Evolutionary conservation across 2,329 filamentous ascomycete species (phyloP), one percentile per base, ranked within the genome.

Genomic region (Septoria petroselini): DNA sequence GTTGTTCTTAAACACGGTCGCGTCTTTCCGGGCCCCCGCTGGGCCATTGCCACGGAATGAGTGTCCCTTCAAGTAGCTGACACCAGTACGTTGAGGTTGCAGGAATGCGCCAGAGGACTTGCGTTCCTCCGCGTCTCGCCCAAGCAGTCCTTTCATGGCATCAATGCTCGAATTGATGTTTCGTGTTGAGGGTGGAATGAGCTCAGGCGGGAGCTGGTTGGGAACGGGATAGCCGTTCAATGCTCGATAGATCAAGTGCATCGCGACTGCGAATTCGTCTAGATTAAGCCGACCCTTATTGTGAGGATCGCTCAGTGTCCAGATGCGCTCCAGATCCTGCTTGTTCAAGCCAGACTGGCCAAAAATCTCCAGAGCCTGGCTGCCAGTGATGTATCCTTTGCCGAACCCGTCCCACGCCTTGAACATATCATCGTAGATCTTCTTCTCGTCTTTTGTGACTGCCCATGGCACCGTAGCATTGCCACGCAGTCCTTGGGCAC

Each of bases 161-260:
- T 91, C 91, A 55, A 98, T 91, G 3, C 93, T 95, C 64, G 91
- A 88, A 61, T 85, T 91, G 63, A 98, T 81, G 69, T 96, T 95
- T 57, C 91, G 83, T 8, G 91, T 95, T 1, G 93, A 97, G 1
- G 93, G 93, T 17, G 93, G 93, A 5, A 97, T 84, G 53, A 98
- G 81, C 74, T 98, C 93, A 0, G 93, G 83, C 7, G 93, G 93
- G 8, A 98, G 78, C 37, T 85, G 84, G 63, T 84, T 87, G 12
- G 93, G 93, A 25, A 97, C 78, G 1, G 91, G 91, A 65, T 97
- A 97, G 29, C 91, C 91, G 63, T 98, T 97, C 45, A 98, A 79
- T 68, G 94, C 95, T 62, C 93, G 82, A 73, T 98, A 98, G 63
- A 98, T 98, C 71, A 98, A 75, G 78, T 98, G 93, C 93, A 98